Conservation (phyloP, 2,329 filamentous ascomycete genomes). For the Colletotrichum karsti region DNA sequence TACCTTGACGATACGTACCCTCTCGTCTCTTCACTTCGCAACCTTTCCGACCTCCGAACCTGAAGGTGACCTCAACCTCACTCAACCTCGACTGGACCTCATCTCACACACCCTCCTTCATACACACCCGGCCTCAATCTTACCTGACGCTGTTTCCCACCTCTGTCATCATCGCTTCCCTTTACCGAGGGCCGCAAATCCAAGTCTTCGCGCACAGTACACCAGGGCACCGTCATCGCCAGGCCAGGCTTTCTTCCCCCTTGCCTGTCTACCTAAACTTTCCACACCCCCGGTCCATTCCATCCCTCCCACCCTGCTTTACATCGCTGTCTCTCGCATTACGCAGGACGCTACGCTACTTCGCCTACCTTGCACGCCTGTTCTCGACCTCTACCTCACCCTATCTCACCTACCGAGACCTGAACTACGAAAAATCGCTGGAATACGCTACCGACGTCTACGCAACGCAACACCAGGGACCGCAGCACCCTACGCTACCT, state of each 20-base stretch:
- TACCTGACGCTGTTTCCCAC: not conserved
- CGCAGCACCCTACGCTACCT: not conserved
- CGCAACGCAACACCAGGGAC: not conserved
- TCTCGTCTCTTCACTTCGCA: not conserved
- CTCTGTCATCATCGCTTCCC: constrained; percentile 23
- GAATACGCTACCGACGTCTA: constrained; percentile 1
- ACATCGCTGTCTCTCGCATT: not conserved
- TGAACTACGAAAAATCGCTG: too few species aligned
- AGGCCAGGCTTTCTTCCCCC: constrained; percentile 1
- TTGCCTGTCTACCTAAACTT: constrained; percentile 14
- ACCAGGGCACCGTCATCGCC: constrained; percentile 22
- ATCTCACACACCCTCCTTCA: not conserved
- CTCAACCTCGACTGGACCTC: not conserved
- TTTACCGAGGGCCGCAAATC: not conserved
- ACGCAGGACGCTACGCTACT: not conserved
- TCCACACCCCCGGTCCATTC: constrained; percentile 13
- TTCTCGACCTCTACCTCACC: not conserved
- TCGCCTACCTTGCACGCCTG: not conserved
- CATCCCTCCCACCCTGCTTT: constrained; percentile 14
- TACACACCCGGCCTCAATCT: not conserved
- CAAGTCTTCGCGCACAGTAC: constrained; percentile 1
- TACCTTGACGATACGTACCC: not conserved
- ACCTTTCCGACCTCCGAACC: not conserved
- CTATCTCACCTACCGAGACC: too few species aligned
- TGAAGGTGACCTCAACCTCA: not conserved